Evolutionary conservation across 2,329 filamentous ascomycete genomes (phyloP).

Genomic region (Botrytis paeoniae): DNA sequence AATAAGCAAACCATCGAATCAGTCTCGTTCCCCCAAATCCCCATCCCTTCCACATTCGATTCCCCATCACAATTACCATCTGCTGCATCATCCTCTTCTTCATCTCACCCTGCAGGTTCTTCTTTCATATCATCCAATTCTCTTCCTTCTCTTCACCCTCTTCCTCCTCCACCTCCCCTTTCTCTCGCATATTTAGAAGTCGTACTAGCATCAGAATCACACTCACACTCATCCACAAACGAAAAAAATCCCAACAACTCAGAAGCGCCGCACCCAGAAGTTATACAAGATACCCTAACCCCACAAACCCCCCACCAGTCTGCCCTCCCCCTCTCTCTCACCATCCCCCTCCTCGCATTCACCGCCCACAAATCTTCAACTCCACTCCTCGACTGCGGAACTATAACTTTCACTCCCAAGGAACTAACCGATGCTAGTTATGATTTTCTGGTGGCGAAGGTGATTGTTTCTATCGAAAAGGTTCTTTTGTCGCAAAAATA

Average conservation of each 20-base stretch:
- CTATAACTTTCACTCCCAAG: background rate
- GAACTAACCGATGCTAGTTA: background rate
- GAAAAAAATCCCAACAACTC: too few species aligned
- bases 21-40: background rate
- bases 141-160: too few species aligned
- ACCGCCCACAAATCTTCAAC: background rate
- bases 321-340: too few species aligned
- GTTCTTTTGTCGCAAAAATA: background rate
- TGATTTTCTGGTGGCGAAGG: background rate
- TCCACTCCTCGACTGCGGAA: background rate
- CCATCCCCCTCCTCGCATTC: background rate
- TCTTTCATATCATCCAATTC: too few species aligned
- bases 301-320: too few species aligned
- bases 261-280: too few species aligned
- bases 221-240: too few species aligned
- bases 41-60: background rate
- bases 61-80: background rate
- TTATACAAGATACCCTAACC: too few species aligned
- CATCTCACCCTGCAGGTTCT: fast-evolving
- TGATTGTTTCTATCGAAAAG: background rate
- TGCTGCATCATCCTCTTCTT: too few species aligned
- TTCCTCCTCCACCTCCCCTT: background rate
- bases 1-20: background rate
- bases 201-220: too few species aligned
- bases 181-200: too few species aligned